Conservation (phyloP, 768 basidiomycete species). For the Podaxis rugospora region DNA sequence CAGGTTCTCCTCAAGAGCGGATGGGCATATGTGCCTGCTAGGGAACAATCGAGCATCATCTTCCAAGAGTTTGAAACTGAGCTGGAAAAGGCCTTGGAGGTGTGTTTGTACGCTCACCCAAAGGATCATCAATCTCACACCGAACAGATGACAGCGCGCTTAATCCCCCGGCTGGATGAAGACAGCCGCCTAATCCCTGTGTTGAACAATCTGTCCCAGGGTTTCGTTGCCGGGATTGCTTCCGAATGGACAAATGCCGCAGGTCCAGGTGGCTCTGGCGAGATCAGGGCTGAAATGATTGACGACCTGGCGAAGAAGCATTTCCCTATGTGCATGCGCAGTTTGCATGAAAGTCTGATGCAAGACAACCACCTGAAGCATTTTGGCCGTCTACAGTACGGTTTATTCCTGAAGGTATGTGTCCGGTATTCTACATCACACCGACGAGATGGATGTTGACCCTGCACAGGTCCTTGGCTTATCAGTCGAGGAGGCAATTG, state of each 20-base stretch:
- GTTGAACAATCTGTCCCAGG: conserved; percentile 86
- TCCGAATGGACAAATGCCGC: conserved; percentile 70
- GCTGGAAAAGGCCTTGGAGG: conserved; percentile 74
- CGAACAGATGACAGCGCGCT: conserved; percentile 72
- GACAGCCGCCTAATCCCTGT: conserved; percentile 89
- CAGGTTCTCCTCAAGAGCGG: conserved; percentile 57
- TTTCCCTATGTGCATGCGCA: conserved; percentile 95
- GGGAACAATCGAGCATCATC: conserved; percentile 64
- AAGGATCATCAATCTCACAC: background rate
- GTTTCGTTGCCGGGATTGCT: conserved; percentile 87
- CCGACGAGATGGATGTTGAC: background rate
- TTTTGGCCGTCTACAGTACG: conserved; percentile 86
- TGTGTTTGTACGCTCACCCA: conserved; percentile 25
- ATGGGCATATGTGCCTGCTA: conserved; percentile 21
- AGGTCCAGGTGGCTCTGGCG: conserved; percentile 49
- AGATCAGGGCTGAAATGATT: conserved; percentile 91
- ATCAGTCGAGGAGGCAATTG: conserved; percentile 88
- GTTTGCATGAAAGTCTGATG: conserved; percentile 74
- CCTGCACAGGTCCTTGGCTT: conserved; percentile 78
- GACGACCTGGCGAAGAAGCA: conserved; percentile 82
- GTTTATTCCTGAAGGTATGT: conserved; percentile 88
- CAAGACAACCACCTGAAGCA: conserved; percentile 88
- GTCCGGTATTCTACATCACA: background rate
- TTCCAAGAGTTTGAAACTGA: conserved; percentile 79
- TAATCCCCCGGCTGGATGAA: conserved; percentile 88